Base-by-base conservation (phyloP, 805 yeast genomes). In the Candida ortonii region DNA sequence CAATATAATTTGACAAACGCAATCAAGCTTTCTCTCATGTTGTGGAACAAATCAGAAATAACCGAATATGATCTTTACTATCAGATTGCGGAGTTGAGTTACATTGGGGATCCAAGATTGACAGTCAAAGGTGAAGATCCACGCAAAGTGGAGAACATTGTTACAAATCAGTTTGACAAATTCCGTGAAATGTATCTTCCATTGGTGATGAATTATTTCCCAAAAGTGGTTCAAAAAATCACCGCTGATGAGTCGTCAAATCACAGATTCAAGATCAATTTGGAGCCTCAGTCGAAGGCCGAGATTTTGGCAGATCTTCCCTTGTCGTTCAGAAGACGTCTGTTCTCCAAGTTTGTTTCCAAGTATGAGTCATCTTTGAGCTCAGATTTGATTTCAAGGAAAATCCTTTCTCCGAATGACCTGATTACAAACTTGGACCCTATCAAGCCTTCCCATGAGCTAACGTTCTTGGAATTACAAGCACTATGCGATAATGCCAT, bases 71-170 rank as follows among this genome's bases (percentile, higher is more conserved):
- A 80, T 23, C 71, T 93, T 22, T 93, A 80, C 62, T 76, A 74
- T 51, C 79, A 78, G 44, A 82, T 93, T 28, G 81, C 97, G 0
- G 74, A 77, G 10, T 61, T 93, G 12, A 85, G 96, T 14, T 93
- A 93, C 54, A 63, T 78, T 57, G 98, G 98, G 13, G 98, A 93
- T 57, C 81, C 88, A 18, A 74, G 98, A 47, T 80, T 87, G 73
- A 66, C 70, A 26, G 65, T 89, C 18, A 85, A 86, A 7, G 97
- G 96, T 2, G 98, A 93, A 58, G 85, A 93, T 56, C 96, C 97
- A 5, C 70, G 80, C 49, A 93, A 93, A 59, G 84, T 89, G 25
- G 65, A 68, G 30, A 93, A 93, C 55, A 93, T 93, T 42, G 97
- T 93, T 3, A 57, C 61, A 8, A 83, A 83, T 56, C 96, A 93